Percentiles rank a stretch among this genome's conserved stretches.
Evolutionary conservation across 257 asterid species (phyloP).

Genomic region (Primulina huaijiensis): DNA sequence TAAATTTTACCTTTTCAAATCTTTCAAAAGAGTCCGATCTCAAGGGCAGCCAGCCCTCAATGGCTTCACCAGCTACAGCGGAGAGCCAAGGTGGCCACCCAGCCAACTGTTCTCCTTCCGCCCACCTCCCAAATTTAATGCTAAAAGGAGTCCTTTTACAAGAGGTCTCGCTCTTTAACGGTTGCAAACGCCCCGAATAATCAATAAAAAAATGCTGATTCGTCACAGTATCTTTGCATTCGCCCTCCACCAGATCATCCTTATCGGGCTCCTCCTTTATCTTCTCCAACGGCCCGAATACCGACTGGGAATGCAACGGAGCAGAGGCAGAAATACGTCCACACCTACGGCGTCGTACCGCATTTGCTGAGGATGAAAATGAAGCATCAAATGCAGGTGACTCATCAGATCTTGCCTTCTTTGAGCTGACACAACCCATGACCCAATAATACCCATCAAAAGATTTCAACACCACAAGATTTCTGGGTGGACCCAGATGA

Average conservation of each 20-base stretch:
- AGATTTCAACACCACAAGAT: conserved; percentile 28
- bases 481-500: conserved; percentile 35
- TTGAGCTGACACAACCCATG: conserved; percentile 96
- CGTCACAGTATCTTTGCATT: conserved; percentile 34
- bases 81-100: conserved; percentile 91
- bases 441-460: conserved; percentile 71
- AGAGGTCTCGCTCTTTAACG: conserved; percentile 34
- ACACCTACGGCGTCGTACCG: conserved; percentile 23
- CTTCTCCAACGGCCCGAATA: conserved; percentile 65
- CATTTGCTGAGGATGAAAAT: conserved; percentile 18
- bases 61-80: conserved; percentile 76
- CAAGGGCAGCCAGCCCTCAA: conserved; percentile 75
- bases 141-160: conserved; percentile 46
- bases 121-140: conserved; percentile 64
- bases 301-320: conserved; percentile 27
- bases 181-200: conserved; percentile 30
- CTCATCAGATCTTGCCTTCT: conserved; percentile 41
- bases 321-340: conserved; percentile 28
- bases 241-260: conserved; percentile 52
- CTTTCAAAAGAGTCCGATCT: conserved; percentile 61
- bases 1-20: conserved; percentile 59
- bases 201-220: conserved; percentile 14
- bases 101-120: conserved; percentile 57
- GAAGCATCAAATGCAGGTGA: conserved; percentile 34
- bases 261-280: conserved; percentile 76